These are phyloP conservation scores for Carex parvula DNA, from an alignment of 176 grass and related monocot genomes.

Conservation along the genomic window DNA sequence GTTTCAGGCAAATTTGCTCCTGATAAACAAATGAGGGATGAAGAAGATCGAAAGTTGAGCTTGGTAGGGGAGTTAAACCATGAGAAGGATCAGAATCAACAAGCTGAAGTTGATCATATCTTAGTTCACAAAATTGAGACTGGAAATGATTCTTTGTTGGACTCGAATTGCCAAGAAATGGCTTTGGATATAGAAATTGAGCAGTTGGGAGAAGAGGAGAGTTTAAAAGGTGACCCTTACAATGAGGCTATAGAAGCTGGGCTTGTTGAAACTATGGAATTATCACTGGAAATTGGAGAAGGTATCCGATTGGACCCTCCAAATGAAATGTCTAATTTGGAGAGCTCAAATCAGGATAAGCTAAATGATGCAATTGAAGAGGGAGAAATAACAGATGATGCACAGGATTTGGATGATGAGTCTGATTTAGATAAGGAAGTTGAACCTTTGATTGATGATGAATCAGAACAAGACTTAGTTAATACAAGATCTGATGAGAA, in stretches of 20 bases:
- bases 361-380: slow-evolving; percentile 44
- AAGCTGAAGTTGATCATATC: background rate
- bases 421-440: slow-evolving; percentile 23
- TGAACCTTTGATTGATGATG: slow-evolving; percentile 38
- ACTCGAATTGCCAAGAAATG: background rate
- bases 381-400: slow-evolving; percentile 80
- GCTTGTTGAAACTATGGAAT: background rate
- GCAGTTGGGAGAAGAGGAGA: background rate
- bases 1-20: background rate
- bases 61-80: slow-evolving; percentile 18
- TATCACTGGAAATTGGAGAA: background rate
- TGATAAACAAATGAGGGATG: background rate
- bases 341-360: slow-evolving; percentile 10
- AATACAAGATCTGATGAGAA: slow-evolving; percentile 22
- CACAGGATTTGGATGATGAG: slow-evolving; percentile 39
- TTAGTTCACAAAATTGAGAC: background rate
- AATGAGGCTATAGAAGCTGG: background rate
- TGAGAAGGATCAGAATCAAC: slow-evolving; percentile 8
- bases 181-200: background rate
- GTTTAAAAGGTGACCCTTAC: background rate
- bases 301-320: background rate
- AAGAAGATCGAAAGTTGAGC: slow-evolving; percentile 28
- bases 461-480: slow-evolving; percentile 26
- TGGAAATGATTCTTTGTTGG: background rate
- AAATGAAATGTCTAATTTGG: slow-evolving; percentile 1